These are phyloP conservation scores for Starmerella lactis-condensi DNA, from an alignment of 805 yeast species.

Conservation along the genomic window DNA sequence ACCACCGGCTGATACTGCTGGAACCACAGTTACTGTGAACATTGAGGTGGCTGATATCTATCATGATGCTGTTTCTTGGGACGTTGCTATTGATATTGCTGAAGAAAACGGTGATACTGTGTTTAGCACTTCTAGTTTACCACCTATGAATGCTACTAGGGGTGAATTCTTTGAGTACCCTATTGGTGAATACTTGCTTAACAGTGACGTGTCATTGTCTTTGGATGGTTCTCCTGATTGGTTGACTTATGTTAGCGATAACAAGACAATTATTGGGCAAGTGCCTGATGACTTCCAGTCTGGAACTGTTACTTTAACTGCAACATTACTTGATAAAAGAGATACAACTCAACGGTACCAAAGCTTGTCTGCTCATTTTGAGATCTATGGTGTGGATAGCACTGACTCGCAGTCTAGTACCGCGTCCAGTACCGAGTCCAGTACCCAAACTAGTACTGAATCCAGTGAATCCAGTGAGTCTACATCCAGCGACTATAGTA, in stretches of 20 bases:
- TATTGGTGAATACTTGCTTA: constrained; percentile 44
- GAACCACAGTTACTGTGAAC: constrained; percentile 19
- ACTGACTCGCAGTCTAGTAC: constrained; percentile 17
- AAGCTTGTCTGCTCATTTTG: constrained; percentile 11
- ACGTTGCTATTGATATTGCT: constrained; percentile 15
- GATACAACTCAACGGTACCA: constrained; percentile 3
- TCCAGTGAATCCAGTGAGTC: too few relatives aligned
- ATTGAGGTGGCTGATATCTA: constrained; percentile 27
- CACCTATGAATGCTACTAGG: constrained; percentile 50
- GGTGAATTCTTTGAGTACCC: constrained; percentile 36
- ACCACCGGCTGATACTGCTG: constrained; percentile 35
- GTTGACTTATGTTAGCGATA: constrained; percentile 41
- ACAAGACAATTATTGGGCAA: constrained; percentile 48
- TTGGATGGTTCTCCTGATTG: constrained; percentile 33
- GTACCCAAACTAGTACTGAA: too few relatives aligned
- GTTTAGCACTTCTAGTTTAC: constrained; percentile 32
- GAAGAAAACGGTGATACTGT: constrained; percentile 16
- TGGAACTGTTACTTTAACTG: constrained; percentile 28
- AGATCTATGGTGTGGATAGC: constrained; percentile 14
- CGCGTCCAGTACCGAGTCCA: constrained; percentile 16
- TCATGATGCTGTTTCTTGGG: constrained; percentile 21
- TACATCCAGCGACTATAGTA: too few relatives aligned
- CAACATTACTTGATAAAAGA: constrained; percentile 32
- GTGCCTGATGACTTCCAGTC: constrained; percentile 36
- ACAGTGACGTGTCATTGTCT: constrained; percentile 12